Conservation (phyloP, 2,329 filamentous ascomycete species). For the Zymoseptoria crescenta region DNA sequence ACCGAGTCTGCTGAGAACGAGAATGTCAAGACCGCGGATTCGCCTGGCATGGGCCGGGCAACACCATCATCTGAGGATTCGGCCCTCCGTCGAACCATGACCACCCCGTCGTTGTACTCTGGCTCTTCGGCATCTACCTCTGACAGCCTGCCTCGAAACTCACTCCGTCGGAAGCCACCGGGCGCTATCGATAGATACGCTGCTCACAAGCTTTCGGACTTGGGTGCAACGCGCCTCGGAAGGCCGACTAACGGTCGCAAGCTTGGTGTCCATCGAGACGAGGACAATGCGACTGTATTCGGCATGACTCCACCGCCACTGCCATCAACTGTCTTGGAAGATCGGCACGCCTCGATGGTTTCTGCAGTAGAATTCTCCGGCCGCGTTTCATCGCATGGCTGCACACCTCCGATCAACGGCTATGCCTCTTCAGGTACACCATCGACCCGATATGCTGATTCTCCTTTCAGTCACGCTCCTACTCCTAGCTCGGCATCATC, state of each 20-base stretch:
- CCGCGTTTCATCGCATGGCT: constrained; percentile 10
- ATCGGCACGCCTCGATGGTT: background rate
- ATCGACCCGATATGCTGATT: constrained; percentile 68
- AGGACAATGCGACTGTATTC: constrained; percentile 16
- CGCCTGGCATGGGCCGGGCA: background rate
- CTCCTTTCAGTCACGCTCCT: constrained; percentile 68
- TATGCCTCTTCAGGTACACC: constrained; percentile 62
- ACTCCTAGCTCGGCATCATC: constrained; percentile 73
- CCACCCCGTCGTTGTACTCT: constrained; percentile 39
- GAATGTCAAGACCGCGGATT: background rate
- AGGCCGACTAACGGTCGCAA: background rate
- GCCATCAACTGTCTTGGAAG: background rate
- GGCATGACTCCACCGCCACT: constrained; percentile 19
- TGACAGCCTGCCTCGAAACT: constrained; percentile 39
- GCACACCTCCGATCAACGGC: constrained; percentile 15
- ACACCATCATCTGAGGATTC: background rate
- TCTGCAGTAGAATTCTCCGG: constrained; percentile 2
- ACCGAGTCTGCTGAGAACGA: background rate
- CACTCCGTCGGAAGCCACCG: constrained; percentile 39
- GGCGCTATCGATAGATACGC: constrained; percentile 34
- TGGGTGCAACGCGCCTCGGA: background rate
- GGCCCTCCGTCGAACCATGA: background rate
- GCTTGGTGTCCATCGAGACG: background rate
- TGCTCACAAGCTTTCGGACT: constrained; percentile 19
- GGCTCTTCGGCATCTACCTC: constrained; percentile 41